Evolutionary conservation across 2,329 filamentous ascomycete genomes (phyloP).

Genomic region (Cryphonectria nitschkei): DNA sequence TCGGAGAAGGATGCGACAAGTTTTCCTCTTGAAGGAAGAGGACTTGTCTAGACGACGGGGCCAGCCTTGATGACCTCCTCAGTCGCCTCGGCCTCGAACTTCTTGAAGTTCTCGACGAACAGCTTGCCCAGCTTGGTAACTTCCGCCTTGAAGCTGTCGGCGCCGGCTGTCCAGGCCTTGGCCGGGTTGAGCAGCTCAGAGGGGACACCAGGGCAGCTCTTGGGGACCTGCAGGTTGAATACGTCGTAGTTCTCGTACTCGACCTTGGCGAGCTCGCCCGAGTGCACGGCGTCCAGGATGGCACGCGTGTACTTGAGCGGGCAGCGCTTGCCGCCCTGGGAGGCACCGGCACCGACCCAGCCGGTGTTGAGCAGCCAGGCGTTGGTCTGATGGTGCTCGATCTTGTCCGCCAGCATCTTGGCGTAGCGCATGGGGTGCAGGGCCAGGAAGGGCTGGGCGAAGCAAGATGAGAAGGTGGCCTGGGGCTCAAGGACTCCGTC

Average conservation of each 20-base stretch:
- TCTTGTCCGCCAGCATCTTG: slow-evolving; percentile 98
- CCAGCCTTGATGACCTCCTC: slow-evolving; percentile 75
- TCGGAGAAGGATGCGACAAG: not conserved
- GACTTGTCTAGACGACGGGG: slow-evolving; percentile 44
- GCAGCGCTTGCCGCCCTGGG: slow-evolving; percentile 93
- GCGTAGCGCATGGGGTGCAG: slow-evolving; percentile 99
- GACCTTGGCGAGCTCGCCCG: slow-evolving; percentile 87
- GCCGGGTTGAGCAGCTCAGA: slow-evolving; percentile 92
- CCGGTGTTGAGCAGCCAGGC: slow-evolving; percentile 99
- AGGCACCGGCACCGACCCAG: slow-evolving; percentile 90
- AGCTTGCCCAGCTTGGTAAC: slow-evolving; percentile 87
- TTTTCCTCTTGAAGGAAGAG: not conserved
- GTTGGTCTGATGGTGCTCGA: slow-evolving; percentile 90
- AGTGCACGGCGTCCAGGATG: slow-evolving; percentile 98
- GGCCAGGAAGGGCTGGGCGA: slow-evolving; percentile 97
- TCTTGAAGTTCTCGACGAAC: slow-evolving; percentile 97
- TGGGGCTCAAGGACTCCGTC: slow-evolving; percentile 96
- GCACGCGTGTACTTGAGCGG: slow-evolving; percentile 98
- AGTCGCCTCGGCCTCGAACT: slow-evolving; percentile 85
- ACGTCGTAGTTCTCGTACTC: slow-evolving; percentile 95
- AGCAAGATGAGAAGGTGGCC: slow-evolving; percentile 98
- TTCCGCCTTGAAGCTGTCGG: slow-evolving; percentile 81
- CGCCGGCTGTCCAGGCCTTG: slow-evolving; percentile 85
- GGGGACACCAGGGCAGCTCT: slow-evolving; percentile 85
- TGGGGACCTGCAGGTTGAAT: slow-evolving; percentile 97